Evolutionary conservation across 2,329 filamentous ascomycete genomes (phyloP).

Genomic region (Apiospora pterosperma): DNA sequence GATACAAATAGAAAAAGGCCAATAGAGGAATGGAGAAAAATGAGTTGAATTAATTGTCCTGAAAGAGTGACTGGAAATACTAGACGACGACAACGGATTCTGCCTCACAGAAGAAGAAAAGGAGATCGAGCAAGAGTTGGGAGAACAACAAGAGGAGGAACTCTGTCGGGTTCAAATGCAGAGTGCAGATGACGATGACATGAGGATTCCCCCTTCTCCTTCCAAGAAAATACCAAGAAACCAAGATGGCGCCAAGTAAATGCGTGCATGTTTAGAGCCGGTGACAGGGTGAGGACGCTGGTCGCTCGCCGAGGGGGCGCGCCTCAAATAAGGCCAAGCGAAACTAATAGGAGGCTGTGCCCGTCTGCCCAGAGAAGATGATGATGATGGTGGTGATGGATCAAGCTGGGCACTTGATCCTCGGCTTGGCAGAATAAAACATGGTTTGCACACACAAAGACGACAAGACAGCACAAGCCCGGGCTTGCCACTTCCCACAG

Average conservation of each 20-base stretch:
- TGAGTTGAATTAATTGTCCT: background rate
- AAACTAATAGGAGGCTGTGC: background rate
- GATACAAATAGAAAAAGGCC: background rate
- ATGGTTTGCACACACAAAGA: background rate
- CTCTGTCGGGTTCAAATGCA: background rate
- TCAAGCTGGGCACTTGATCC: too few species aligned
- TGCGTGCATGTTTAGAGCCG: background rate
- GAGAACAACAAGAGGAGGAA: background rate
- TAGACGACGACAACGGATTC: background rate
- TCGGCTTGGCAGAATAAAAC: too few species aligned
- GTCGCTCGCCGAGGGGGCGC: background rate
- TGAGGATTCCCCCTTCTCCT: background rate
- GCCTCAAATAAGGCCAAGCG: background rate
- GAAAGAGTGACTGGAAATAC: background rate
- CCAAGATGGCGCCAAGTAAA: background rate
- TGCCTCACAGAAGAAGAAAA: background rate
- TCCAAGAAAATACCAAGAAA: background rate
- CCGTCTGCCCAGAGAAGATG: background rate
- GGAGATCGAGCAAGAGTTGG: background rate
- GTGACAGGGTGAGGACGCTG: too few species aligned
- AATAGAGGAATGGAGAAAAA: background rate
- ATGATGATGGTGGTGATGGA: too few species aligned
- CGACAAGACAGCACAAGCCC: background rate
- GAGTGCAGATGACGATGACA: background rate
- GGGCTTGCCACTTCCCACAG: too few species aligned